phyloP scores from a whole-genome alignment of 2,329 filamentous ascomycete species.

The Chrysosporium keratinophilum region DNA sequence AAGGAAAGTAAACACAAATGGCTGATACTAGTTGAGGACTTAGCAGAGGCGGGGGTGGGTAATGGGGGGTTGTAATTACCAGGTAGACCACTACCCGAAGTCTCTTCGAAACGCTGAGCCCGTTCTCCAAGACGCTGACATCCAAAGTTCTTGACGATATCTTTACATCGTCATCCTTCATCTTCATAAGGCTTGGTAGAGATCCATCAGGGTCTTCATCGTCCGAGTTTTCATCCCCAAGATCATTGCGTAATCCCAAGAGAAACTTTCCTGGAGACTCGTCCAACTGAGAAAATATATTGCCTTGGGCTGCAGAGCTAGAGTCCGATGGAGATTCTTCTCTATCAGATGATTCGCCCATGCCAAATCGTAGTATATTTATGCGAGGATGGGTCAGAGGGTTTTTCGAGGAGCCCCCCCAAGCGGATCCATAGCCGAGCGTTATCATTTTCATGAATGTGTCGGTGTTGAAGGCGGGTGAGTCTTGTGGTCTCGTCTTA shows the following conservation, averaged over 20 bases:
- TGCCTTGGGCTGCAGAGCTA: slow-evolving; percentile 18
- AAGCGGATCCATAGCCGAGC: slow-evolving; percentile 41
- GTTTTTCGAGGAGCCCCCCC: slow-evolving; percentile 33
- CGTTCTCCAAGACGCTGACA: slow-evolving; percentile 1
- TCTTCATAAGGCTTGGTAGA: neutral
- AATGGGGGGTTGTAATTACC: slow-evolving; percentile 21
- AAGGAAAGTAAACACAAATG: slow-evolving; percentile 44
- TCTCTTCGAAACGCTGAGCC: neutral
- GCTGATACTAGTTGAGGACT: slow-evolving; percentile 24
- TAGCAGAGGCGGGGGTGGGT: neutral
- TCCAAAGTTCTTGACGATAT: slow-evolving; percentile 9
- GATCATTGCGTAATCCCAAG: slow-evolving; percentile 36
- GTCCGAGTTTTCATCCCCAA: slow-evolving; percentile 30
- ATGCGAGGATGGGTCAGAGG: slow-evolving; percentile 21
- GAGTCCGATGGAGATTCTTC: slow-evolving; percentile 15
- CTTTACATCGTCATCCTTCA: neutral
- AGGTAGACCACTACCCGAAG: slow-evolving; percentile 36
- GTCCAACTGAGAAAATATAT: slow-evolving; percentile 18
- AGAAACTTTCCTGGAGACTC: slow-evolving; percentile 31
- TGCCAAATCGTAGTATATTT: slow-evolving; percentile 21
- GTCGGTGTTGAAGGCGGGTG: slow-evolving; percentile 31
- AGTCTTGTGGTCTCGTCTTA: slow-evolving; percentile 17
- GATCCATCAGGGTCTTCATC: neutral
- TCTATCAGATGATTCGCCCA: neutral
- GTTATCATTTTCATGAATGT: slow-evolving; percentile 42